Base-by-base conservation (phyloP, 495 filamentous ascomycete species). In the Hypoxylon subgilvum region DNA sequence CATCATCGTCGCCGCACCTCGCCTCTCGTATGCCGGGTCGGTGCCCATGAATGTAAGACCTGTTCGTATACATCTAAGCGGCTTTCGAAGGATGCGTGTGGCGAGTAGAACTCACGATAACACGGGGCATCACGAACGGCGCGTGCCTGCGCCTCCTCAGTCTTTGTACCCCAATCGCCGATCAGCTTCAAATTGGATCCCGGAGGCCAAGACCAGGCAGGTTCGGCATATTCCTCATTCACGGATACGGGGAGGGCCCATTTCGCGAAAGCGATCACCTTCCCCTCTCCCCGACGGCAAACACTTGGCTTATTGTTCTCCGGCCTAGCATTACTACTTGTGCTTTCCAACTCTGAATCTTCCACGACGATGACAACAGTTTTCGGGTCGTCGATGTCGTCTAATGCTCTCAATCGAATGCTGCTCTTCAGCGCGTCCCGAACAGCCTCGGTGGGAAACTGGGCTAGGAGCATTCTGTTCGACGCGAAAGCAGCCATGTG, bases 401-500 rank as follows among this genome's bases (percentile, higher is more conserved):
- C 64, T 5, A 66, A 38, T 6, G 65, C 67, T 35, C 74, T 72
- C 6, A 61, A 21, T 12, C 52, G 49, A 12, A 77, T 65, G 41
- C 60, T 39, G 2, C 30, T 45, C 22, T 51, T 49, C 13, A 76
- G 35, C 17, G 34, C 55, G 4, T 61, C 36, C 3, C 75, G 71
- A 30, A 67, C 60, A 2, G 58, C 45, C 4, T 65, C 51, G 3
- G 71, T 75, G 28, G 71, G 71, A 28, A 77, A 78, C 36, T 77
- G 74, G 0, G 66, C 72, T 42, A 65, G 61, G 0, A 78, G 63
- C 57, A 76, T 65, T n/a, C 40, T 43, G 32, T 77, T 77, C n/a
- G 63, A 57, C 9, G 54, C 54, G 52, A 78, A 78, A n/a, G 73
- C 72, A 17, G 66, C 57, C 50, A 75, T 73, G 56, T 77, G 75